phyloP scores from a whole-genome alignment of 306 rosid species.

The Luffa acutangula region DNA sequence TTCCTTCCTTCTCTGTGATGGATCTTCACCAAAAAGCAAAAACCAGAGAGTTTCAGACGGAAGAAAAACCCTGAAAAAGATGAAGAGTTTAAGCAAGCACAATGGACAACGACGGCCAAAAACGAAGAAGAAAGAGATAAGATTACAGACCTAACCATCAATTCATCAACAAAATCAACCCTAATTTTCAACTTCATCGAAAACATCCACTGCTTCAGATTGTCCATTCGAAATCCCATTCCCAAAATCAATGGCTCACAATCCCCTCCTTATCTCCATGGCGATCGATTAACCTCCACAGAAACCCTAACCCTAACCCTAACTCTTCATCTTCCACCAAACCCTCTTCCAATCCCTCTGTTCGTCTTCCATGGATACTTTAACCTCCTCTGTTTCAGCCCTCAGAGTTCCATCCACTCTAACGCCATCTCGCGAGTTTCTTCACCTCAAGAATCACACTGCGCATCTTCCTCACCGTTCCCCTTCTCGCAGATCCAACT shows the following conservation, averaged over 20 bases:
- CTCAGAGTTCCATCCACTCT: conserved; percentile 29
- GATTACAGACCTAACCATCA: too few relatives aligned
- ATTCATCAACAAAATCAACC: too few relatives aligned
- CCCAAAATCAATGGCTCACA: background rate
- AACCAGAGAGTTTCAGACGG: too few relatives aligned
- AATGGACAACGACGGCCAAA: too few relatives aligned
- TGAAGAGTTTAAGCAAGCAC: too few relatives aligned
- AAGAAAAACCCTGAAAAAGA: too few relatives aligned
- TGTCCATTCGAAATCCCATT: background rate
- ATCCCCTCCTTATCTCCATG: background rate
- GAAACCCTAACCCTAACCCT: background rate
- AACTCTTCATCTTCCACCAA: background rate
- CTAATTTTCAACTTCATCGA: background rate
- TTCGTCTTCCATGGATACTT: conserved; percentile 51
- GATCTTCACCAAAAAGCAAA: too few relatives aligned
- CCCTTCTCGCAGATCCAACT: conserved; percentile 23
- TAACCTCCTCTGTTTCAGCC: conserved; percentile 52
- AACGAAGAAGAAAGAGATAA: too few relatives aligned
- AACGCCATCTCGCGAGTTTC: conserved; percentile 33
- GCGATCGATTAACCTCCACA: background rate
- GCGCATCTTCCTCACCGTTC: conserved; percentile 21
- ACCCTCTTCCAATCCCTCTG: background rate
- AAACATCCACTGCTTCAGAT: background rate
- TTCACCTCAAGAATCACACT: conserved; percentile 22
- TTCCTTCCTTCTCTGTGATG: too few relatives aligned